Conservation (phyloP, 139 green algal genomes). For the Coccomyxa sp. region DNA sequence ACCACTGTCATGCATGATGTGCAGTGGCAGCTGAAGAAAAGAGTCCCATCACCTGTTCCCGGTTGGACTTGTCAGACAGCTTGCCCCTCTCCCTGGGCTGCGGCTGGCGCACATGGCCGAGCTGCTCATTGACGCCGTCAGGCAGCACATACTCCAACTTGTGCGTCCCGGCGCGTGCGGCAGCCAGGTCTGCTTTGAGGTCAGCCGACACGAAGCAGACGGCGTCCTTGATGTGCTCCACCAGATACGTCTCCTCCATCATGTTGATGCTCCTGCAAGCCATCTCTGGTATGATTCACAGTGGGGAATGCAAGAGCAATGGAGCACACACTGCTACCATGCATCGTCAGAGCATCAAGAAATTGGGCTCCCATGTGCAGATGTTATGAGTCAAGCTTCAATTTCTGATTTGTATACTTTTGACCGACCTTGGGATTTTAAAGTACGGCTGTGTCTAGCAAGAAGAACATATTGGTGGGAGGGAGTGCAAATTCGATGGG, state of each 20-base stretch:
- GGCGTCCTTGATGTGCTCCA: conserved; percentile 92
- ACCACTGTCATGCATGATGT: no score
- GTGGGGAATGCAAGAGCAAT: neutral
- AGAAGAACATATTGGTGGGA: neutral
- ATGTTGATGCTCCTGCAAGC: conserved; percentile 79
- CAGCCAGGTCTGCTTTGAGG: conserved; percentile 37
- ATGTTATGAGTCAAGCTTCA: no score
- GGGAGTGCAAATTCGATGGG: neutral
- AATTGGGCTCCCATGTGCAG: no score
- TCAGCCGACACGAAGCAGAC: conserved; percentile 82
- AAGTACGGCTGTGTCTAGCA: neutral
- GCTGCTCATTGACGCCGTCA: conserved; percentile 80
- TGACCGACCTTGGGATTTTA: no score
- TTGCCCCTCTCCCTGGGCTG: neutral
- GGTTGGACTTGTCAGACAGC: no score
- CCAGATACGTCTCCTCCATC: conserved; percentile 89
- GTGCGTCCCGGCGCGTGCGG: conserved; percentile 42
- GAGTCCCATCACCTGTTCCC: no score
- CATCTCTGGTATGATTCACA: neutral
- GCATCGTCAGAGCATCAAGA: no score
- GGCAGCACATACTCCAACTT: conserved; percentile 85
- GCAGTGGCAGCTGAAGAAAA: no score
- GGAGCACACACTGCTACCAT: neutral
- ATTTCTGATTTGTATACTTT: no score
- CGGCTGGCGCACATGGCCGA: conserved; percentile 65